Evolutionary conservation across 495 filamentous ascomycete genomes (phyloP), one percentile per base, ranked within the genome.

Genomic region (Neurospora hispaniola): DNA sequence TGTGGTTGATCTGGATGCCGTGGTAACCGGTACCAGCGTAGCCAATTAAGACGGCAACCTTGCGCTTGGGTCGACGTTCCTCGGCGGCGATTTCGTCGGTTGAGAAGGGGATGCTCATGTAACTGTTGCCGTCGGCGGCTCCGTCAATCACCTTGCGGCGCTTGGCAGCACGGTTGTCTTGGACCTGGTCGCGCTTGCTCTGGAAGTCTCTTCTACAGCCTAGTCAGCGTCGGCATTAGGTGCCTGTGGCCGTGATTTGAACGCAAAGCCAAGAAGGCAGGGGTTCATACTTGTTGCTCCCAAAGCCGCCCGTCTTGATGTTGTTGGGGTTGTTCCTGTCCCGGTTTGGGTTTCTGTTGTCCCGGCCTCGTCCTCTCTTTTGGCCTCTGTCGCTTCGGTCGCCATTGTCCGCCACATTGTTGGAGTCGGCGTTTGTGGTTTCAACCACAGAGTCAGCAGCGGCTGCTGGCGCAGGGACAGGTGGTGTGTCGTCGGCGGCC

Each of bases 1-100:
- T 82, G 71, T 82, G 81, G 76, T 87, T 88, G 73, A 98, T 89
- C 80, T 99, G 96, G 88, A 99, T 94, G 73, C 96, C 96, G 81
- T 92, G 94, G 82, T 99, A 99, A 16, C 96, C 96, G n/a, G 92
- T 96, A 38, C 96, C 96, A 31, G 93, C 93, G 79, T 99, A 99
- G 7, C 96, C 95, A 74, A 99, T 88, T 84, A 98, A 80, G 18
- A 99, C 92, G 23, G 96, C 96, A 38, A 96, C 96, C 82, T 99
- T 99, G 78, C 92, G 89, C 84, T 99, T 98, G 4, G 96, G 96
- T 69, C 89, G 90, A 69, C 94, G 88, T 77, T 90, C 89, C 80
- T 99, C 94, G 43, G 87, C 88, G 6, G 90, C 91, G 73, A 97
- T 94, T 82, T 97, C 94, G 73, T 94, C 93, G 71, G 81, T 72